Percentiles rank a stretch among this genome's conserved stretches.
Conservation (phyloP, 768 basidiomycete genomes). For the Boletus coccyginus region DNA sequence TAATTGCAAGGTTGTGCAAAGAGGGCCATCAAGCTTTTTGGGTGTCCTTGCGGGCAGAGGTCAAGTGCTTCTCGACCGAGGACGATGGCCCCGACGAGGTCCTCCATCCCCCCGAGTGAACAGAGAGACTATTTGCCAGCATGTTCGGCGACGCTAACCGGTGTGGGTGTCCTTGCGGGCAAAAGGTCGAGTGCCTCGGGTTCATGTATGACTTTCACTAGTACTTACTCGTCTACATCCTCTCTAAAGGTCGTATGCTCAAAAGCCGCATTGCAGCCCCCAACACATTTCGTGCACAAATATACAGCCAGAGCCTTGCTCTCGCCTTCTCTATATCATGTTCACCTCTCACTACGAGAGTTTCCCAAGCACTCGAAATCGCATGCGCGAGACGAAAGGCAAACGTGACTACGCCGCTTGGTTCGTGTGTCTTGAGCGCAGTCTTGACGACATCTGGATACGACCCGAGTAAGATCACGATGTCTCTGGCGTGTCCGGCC, state of each 20-base stretch:
- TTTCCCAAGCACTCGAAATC: constrained; percentile 92
- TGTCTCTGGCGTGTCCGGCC: constrained; percentile 75
- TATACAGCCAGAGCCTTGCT: constrained; percentile 87
- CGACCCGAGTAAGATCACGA: constrained; percentile 79
- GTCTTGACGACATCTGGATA: constrained; percentile 92
- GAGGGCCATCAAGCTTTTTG: no score
- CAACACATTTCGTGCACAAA: constrained; percentile 88
- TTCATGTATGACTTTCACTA: no score
- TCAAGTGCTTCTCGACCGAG: no score
- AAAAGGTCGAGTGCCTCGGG: no score
- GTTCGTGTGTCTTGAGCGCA: constrained; percentile 83
- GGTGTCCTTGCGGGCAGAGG: no score
- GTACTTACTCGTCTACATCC: constrained; percentile 59
- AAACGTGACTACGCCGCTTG: constrained; percentile 89
- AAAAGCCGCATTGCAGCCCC: constrained; percentile 82
- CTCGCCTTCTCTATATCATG: constrained; percentile 69
- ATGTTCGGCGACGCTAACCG: no score
- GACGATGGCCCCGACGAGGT: no score
- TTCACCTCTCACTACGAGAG: constrained; percentile 82
- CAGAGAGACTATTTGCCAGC: no score
- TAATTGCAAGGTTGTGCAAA: no score
- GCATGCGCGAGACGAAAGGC: constrained; percentile 84
- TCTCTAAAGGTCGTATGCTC: constrained; percentile 85
- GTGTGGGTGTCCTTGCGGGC: no score
- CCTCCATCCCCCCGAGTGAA: no score